phyloP scores from a whole-genome alignment of 805 yeast species.

The Kazachstania taianensis region DNA sequence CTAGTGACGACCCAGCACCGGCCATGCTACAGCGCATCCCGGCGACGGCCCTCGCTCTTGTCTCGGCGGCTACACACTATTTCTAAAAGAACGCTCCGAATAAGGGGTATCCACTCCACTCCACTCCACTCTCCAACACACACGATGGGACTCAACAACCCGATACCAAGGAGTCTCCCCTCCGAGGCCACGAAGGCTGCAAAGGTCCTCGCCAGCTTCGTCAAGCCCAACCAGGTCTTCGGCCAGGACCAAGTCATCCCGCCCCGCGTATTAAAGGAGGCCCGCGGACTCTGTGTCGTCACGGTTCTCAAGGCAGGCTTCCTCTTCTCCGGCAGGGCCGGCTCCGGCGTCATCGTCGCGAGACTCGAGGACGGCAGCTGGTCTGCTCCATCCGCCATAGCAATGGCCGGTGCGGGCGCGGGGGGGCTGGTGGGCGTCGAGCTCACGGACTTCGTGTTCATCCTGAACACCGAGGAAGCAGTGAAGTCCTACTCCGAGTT shows the following conservation, averaged over 20 bases:
- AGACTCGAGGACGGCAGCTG: conserved; percentile 88
- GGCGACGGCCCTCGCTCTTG: no score
- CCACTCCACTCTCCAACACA: no score
- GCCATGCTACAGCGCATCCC: no score
- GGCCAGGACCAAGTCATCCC: conserved; percentile 90
- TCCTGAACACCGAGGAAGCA: conserved; percentile 77
- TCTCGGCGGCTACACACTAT: neutral
- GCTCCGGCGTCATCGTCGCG: conserved; percentile 92
- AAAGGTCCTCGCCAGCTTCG: conserved; percentile 74
- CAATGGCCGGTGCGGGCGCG: conserved; percentile 98
- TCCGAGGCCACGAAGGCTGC: conserved; percentile 89
- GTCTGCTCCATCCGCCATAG: conserved; percentile 96
- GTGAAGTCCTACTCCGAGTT: conserved; percentile 89
- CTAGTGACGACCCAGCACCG: no score
- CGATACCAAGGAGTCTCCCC: conserved; percentile 79
- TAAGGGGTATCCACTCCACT: no score
- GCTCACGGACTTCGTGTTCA: conserved; percentile 91
- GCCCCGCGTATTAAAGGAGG: conserved; percentile 73
- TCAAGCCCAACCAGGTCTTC: conserved; percentile 87
- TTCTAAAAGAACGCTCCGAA: neutral
- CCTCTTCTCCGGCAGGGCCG: conserved; percentile 92
- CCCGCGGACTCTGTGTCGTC: conserved; percentile 84
- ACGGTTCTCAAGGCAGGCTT: conserved; percentile 98
- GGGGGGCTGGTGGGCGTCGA: conserved; percentile 98
- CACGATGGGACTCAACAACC: conserved; percentile 83